Conservation (phyloP, 345 rosid species). For the Brassica cretica region DNA sequence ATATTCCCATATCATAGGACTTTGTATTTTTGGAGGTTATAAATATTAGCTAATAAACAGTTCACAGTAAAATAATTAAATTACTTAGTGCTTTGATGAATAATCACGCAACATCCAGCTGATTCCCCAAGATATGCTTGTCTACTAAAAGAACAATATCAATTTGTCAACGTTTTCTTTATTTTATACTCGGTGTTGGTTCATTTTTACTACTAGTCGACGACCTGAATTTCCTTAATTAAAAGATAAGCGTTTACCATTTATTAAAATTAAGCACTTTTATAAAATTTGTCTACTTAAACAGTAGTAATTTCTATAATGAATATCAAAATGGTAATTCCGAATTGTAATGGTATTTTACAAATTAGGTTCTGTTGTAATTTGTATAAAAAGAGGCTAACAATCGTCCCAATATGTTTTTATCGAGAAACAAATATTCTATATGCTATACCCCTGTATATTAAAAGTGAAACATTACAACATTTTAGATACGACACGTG, state of each 20-base stretch:
- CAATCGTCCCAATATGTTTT: not conserved
- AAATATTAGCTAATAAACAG: not conserved
- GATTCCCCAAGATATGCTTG: slow-evolving; percentile 31
- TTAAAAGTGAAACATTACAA: no score
- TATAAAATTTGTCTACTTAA: no score
- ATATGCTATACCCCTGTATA: not conserved
- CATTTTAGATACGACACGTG: no score
- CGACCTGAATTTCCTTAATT: not conserved
- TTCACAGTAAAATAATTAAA: not conserved
- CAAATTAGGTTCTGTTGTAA: not conserved
- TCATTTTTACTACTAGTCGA: not conserved
- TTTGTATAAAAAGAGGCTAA: not conserved
- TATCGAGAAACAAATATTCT: not conserved
- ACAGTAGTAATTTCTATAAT: not conserved
- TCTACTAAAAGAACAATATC: slow-evolving; percentile 26
- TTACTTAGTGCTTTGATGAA: slow-evolving; percentile 34
- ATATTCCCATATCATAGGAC: not conserved
- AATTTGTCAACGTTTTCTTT: slow-evolving; percentile 1
- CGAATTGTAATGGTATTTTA: not conserved
- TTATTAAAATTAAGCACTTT: no score
- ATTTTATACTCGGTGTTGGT: not conserved
- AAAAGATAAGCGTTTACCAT: not conserved
- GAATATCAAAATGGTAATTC: not conserved
- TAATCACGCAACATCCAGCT: slow-evolving; percentile 27
- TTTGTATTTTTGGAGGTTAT: not conserved